These are phyloP conservation scores for Linnemannia elongata DNA, from an alignment of 192 early-diverging fungal species.

Conservation along the genomic window DNA sequence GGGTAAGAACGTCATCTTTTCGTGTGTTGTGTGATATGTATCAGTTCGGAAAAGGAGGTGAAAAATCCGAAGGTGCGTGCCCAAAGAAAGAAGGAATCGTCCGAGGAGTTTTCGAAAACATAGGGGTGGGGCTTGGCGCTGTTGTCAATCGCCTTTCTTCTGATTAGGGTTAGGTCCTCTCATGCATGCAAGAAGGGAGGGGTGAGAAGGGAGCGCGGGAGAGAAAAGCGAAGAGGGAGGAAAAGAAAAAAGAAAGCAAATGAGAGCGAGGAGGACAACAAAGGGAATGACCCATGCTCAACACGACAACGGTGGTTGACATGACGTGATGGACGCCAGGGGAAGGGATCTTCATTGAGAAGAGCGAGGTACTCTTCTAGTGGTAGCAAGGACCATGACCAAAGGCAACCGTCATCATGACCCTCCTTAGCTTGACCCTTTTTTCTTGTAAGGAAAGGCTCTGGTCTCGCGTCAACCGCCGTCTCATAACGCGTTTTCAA, in stretches of 20 bases:
- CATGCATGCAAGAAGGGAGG: not conserved
- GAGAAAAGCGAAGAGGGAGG: not conserved
- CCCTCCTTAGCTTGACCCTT: not conserved
- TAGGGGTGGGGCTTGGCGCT: not conserved
- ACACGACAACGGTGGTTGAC: not conserved
- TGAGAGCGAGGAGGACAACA: too few species aligned
- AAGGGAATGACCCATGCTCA: not conserved
- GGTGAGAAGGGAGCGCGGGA: not conserved
- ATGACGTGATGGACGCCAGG: not conserved
- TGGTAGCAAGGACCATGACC: not conserved
- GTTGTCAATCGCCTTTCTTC: too few species aligned
- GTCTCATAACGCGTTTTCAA: not conserved
- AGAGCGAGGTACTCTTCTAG: too few species aligned
- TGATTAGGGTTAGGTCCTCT: not conserved
- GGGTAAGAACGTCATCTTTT: not conserved
- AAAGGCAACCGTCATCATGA: not conserved
- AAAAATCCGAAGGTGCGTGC: not conserved
- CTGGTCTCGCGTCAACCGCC: not conserved
- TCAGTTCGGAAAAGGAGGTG: not conserved
- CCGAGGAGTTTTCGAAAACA: not conserved
- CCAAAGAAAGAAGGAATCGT: constrained; percentile 1
- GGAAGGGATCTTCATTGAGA: not conserved
- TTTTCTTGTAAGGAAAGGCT: not conserved
- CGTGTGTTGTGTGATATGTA: not conserved
- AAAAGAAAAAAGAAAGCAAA: not conserved